Conservation (phyloP, 768 basidiomycete species). For the Kwoniella sp. region DNA sequence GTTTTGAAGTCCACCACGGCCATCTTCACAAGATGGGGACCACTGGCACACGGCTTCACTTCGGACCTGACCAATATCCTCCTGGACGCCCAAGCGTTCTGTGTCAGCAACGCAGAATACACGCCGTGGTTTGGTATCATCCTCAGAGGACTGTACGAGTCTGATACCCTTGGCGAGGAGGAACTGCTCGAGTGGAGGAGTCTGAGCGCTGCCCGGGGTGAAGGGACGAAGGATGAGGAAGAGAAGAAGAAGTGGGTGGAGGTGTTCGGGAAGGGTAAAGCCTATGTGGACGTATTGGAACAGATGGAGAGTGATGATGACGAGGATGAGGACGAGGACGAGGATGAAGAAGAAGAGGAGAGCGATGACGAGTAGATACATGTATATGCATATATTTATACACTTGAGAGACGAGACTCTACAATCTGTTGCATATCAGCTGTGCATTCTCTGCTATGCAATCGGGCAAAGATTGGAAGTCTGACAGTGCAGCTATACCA, state of each 20-base stretch:
- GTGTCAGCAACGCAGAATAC: conserved; percentile 60
- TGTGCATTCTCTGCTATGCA: no score
- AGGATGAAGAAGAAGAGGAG: conserved; percentile 55
- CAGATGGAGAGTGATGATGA: conserved; percentile 49
- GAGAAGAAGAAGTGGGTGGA: conserved; percentile 55
- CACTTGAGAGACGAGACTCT: background rate
- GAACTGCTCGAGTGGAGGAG: conserved; percentile 86
- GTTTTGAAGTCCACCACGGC: conserved; percentile 69
- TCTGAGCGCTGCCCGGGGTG: conserved; percentile 59
- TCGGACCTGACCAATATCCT: conserved; percentile 82
- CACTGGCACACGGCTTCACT: conserved; percentile 70
- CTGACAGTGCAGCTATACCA: no score
- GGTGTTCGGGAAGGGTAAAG: conserved; percentile 44
- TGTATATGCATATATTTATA: background rate
- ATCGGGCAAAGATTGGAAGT: no score
- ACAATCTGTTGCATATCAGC: no score
- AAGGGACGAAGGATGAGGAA: conserved; percentile 72
- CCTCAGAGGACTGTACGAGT: conserved; percentile 81
- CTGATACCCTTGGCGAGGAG: conserved; percentile 88
- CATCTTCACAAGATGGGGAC: conserved; percentile 78
- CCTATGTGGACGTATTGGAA: conserved; percentile 48
- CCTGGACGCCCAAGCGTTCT: conserved; percentile 58
- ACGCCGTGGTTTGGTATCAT: conserved; percentile 78
- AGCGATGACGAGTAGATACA: conserved; percentile 17
- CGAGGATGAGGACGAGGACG: conserved; percentile 53